phyloP scores from a whole-genome alignment of 352 stramenopile genomes.

The Phytophthora vignae region DNA sequence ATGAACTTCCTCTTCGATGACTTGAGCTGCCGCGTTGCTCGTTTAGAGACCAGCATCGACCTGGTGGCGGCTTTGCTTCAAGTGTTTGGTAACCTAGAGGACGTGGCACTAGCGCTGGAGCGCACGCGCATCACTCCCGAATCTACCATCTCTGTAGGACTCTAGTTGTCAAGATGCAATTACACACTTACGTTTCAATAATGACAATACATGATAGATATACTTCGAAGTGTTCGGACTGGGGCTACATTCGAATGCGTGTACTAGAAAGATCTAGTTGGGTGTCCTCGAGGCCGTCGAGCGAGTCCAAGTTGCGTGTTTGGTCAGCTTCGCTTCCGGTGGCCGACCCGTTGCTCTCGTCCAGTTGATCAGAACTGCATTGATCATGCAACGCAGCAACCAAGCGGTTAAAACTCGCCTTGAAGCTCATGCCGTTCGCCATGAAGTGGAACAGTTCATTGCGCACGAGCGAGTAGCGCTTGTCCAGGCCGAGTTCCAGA shows the following conservation, averaged over 20 bases:
- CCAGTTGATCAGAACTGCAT: constrained; percentile 1
- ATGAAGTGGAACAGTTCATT: constrained; percentile 78
- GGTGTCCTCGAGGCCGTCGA: constrained; percentile 15
- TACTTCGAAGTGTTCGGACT: too few relatives aligned
- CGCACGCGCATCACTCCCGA: constrained; percentile 13
- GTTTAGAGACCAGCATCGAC: constrained; percentile 12
- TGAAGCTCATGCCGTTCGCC: constrained; percentile 50
- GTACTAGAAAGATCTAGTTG: constrained; percentile 23
- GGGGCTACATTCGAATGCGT: constrained; percentile 14
- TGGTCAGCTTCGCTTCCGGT: constrained; percentile 16
- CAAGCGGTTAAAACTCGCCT: constrained; percentile 46
- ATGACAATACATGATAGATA: not conserved
- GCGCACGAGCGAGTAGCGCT: constrained; percentile 70
- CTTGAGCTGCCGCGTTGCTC: constrained; percentile 13
- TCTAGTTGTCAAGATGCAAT: not conserved
- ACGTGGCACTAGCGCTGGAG: constrained; percentile 15
- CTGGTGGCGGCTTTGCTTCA: constrained; percentile 14
- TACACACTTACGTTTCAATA: too few relatives aligned
- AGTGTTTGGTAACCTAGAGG: constrained; percentile 8
- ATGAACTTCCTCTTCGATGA: constrained; percentile 25
- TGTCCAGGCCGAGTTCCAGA: constrained; percentile 64
- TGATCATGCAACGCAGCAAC: constrained; percentile 1
- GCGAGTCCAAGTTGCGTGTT: constrained; percentile 20
- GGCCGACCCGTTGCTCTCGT: constrained; percentile 5
- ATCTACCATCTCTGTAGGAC: constrained; percentile 1